Percentiles rank a stretch among this genome's conserved stretches.
phyloP scores from a whole-genome alignment of 345 rosid species.

The Salix exigua region DNA sequence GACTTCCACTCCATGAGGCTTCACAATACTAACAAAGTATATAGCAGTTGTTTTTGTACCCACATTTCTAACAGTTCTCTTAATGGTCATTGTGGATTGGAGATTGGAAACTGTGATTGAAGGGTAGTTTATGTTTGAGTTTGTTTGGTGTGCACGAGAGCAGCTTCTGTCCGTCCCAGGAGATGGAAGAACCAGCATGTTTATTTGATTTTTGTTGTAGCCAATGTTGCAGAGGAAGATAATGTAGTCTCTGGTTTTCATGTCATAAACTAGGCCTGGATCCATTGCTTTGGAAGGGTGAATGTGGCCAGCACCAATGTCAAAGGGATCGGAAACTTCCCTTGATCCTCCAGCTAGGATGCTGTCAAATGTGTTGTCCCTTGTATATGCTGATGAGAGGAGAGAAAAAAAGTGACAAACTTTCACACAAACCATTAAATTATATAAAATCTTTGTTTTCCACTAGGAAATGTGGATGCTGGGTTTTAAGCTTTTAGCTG shows the following conservation, averaged over 20 bases:
- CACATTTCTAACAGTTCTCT: conserved; percentile 49
- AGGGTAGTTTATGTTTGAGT: conserved; percentile 55
- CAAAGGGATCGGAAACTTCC: conserved; percentile 44
- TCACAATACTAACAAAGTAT: conserved; percentile 34
- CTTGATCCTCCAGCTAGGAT: conserved; percentile 42
- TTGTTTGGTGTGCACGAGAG: conserved; percentile 15
- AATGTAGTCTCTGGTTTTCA: conserved; percentile 48
- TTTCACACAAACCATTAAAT: no score
- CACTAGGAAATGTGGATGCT: no score
- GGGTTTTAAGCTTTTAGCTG: no score
- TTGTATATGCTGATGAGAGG: conserved; percentile 29
- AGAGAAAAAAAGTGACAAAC: not conserved
- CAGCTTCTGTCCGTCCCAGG: conserved; percentile 25
- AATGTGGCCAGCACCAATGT: conserved; percentile 61
- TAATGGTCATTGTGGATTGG: conserved; percentile 37
- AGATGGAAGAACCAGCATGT: conserved; percentile 19
- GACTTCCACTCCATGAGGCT: conserved; percentile 59
- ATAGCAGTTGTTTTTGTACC: conserved; percentile 34
- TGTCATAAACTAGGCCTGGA: conserved; percentile 65
- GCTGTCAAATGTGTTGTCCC: conserved; percentile 29
- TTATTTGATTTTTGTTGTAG: conserved; percentile 34
- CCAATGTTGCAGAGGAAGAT: conserved; percentile 59
- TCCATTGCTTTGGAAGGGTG: conserved; percentile 58
- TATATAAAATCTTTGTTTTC: no score
- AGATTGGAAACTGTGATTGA: conserved; percentile 52